Base-by-base conservation (phyloP, 306 rosid species). In the Canavalia ensiformis region DNA sequence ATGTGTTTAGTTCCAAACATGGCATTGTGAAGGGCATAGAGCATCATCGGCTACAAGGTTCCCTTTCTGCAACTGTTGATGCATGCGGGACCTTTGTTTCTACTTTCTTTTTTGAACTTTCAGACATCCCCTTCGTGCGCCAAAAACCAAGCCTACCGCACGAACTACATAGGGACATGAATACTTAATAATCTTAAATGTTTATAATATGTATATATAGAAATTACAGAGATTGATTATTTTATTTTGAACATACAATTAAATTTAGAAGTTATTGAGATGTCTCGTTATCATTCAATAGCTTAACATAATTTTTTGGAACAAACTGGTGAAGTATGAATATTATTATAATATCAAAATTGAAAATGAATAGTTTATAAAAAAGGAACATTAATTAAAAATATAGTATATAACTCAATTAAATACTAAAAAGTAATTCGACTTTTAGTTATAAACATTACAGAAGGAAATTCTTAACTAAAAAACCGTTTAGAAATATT, bases 31-130 rank as follows among this genome's bases (percentile, higher is more conserved):
- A 45, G 33, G 57, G 70, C 60, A 31, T 54, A 13, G 10, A 2
- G 25, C 25, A 18, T 8, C 70, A 35, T 63, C 72, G 13, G 25
- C 72, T 47, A 34, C 52, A 5, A 50, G 58, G 74, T 8, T 50
- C 47, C 41, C 46, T 66, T 82, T 66, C 60, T 5, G 25, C 33
- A 12, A 31, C 49, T 44, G 13, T 11, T 60, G 0, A 37, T 62
- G 65, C 72, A 50, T 80, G 74, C 41, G 78, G 64, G 71, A 33
- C 59, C 62, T 46, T 45, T 63, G 59, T 77, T 54, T 65, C 54
- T 65, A 11, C 80, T 31, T 11, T 56, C 44, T 55, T 1, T 33
- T 44, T 78, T 56, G 29, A 57, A 55, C 44, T 51, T 50, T 51
- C 42, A 52, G 47, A 62, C 66, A 44, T 68, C 37, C 59, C 8